Base-by-base conservation (phyloP, 2,329 filamentous ascomycete species). In the Metarhizium sp. region DNA sequence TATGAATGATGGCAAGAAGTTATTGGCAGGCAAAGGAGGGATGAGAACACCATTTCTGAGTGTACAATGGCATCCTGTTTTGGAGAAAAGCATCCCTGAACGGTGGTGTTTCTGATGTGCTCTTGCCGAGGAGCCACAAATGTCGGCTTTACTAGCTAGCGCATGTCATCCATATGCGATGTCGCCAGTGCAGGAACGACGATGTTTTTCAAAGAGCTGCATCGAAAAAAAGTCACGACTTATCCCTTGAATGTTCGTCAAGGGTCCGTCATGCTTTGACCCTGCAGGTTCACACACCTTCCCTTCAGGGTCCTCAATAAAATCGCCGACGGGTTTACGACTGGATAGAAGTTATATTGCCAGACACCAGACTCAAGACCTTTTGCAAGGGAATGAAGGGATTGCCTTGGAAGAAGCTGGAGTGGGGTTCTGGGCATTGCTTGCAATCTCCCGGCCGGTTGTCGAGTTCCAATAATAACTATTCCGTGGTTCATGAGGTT, bases 231-330 rank as follows among this genome's bases (percentile, higher is more conserved):
- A 8, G 7, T 25, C 11, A 47, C 16, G 45, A 25, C 20, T 6
- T 29, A 53, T 53, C 51, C 42, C 42, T 48, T 47, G 25, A n/a
- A 14, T 25, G 51, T 45, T 53, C 43, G n/a, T 48, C 51, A 48
- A 13, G 45, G 30, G 30, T 29, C n/a, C 18, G 11, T 16, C 16
- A 34, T 47, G 14, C 25, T 49, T 47, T 42, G n/a, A 43, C 32
- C 51, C 43, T 48, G 51, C 32, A 47, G 11, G 40, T 29, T 34
- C 29, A 38, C 13, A 40, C 45, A 6, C 8, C 46, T 18, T 11
- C 51, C 51, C 50, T 40, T 40, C 32, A 16, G 14, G 38, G 25
- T 16, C 13, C 38, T 40, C 5, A 16, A 40, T 40, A 40, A 40
- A 40, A 25, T 40, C 5, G 14, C 14, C 38, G 38, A 13, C 13